Base-by-base conservation (phyloP, 2,329 filamentous ascomycete species). In the Diaporthe batatas region DNA sequence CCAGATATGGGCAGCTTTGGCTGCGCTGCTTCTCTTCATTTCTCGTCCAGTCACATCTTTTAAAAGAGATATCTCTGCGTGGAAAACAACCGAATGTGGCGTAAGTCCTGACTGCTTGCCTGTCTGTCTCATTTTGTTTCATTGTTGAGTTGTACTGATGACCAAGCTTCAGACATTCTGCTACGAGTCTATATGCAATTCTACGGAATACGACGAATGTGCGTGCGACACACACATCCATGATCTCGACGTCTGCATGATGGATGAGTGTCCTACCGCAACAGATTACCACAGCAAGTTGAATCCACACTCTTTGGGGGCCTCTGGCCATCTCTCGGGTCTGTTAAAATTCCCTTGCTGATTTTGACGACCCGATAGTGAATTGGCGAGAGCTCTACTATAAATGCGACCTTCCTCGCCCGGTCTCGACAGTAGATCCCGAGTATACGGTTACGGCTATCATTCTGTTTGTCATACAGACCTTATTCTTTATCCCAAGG, bases 371-470 rank as follows among this genome's bases (percentile, higher is more conserved):
- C 32, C 10, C 23, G 12, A 5, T 16, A 73, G 72, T 55, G 23
- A 71, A 54, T 42, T 73, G 32, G 23, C 72, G 72, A 16, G 32
- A 42, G 1, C 25, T 73, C 18, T 58, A 73, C 34, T n/a, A 58
- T 16, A 62, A 59, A 16, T 73, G 72, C 34, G 59, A 71, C 6
- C 42, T 67, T 51, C 51, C 67, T 18, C 58, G 42, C 11, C 72
- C 72, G 7, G 25, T 73, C 18, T 73, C 67, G 68, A 71, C 68
- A 14, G 58, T 53, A 8, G 72, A 73, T 29, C 72, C 72, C 1
- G 68, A 70, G 16, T 73, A 67, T 23, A 71, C 23, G n/a, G 21
- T 54, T 7, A 54, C 67, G 21, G 68, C 72, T 25, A 67, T 73
- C 12, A 58, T 73, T 29, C 25, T 67, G 1, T 73, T 71, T 58